Base-by-base conservation (phyloP, 1,284 basidiomycete species). In the Austroboletus niveus region DNA sequence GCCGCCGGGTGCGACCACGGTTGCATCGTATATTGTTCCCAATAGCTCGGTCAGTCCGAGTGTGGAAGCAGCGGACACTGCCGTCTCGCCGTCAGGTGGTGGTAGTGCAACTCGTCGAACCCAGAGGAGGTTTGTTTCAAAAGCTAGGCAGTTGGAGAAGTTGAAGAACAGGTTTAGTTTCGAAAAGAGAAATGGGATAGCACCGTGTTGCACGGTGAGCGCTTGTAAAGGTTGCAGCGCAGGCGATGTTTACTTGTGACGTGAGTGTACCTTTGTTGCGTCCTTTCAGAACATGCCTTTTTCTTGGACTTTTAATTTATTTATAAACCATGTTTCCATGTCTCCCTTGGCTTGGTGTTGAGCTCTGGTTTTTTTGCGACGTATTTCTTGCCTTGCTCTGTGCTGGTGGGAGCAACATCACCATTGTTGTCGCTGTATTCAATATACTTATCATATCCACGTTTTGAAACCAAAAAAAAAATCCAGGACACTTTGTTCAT, bases 81-180 rank as follows among this genome's bases (percentile, higher is more conserved):
- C 22, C 22, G 22, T 3, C 22, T 24, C 22, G 22, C 22, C 22
- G 22, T 24, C 22, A 5, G 22, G 22, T 24, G 22, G 22, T 24
- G 22, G 22, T 24, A 24, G 56, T 57, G 49, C 56, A 45, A 53
- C 42, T 48, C 44, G 53, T 56, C 31, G 53, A 35, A 45, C 57
- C 51, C 57, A 68, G 63, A 57, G 60, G 72, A 69, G 66, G 43
- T 85, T 73, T 61, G 80, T 86, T 45, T 75, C 82, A 20, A 83
- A 78, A 61, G 77, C 83, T 60, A 77, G 71, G 57, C 86, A 89
- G 64, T 65, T 89, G 59, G 76, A 79, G 60, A 82, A 77, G 66
- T 69, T 89, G 58, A 75, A 73, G 62, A 60, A 66, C 40, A 77
- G 80, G 56, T 68, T 88, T 63, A 73, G 76, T 57, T 63, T 70